These are phyloP conservation scores for Pythium dissimile DNA, from an alignment of 352 stramenopile species.

Conservation along the genomic window DNA sequence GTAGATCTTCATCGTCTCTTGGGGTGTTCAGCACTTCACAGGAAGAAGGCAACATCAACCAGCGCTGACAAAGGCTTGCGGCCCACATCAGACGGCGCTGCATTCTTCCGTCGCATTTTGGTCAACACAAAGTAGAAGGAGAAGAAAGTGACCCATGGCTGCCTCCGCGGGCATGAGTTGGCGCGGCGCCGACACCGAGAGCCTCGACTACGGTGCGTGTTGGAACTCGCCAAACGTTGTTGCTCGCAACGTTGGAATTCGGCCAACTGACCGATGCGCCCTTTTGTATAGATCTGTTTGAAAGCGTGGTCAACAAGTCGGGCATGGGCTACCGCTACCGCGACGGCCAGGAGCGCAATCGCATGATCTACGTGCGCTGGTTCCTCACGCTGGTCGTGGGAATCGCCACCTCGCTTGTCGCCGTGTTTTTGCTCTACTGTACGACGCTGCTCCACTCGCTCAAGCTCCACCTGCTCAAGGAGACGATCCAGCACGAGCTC, in stretches of 20 bases:
- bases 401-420: conserved; percentile 68
- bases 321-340: conserved; percentile 79
- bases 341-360: conserved; percentile 77
- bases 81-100: neutral
- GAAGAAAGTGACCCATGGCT: neutral
- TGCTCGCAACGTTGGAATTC: neutral
- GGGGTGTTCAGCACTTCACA: conserved; percentile 1
- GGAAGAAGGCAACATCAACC: conserved; percentile 1
- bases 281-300: conserved; percentile 84
- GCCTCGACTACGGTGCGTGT: conserved; percentile 74
- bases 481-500: conserved; percentile 59
- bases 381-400: conserved; percentile 74
- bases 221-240: neutral
- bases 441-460: conserved; percentile 63
- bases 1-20: conserved; percentile 15
- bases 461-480: conserved; percentile 66
- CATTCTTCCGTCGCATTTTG: no score
- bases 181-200: conserved; percentile 70
- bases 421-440: conserved; percentile 79
- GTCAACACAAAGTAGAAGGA: no score
- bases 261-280: no score
- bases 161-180: conserved; percentile 40
- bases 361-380: conserved; percentile 78
- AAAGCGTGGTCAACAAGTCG: conserved; percentile 87
- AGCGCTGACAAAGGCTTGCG: neutral